Evolutionary conservation across 208 protist species (phyloP), one percentile per base, ranked within the genome.

Genomic region (Trypanosoma lewisi): DNA sequence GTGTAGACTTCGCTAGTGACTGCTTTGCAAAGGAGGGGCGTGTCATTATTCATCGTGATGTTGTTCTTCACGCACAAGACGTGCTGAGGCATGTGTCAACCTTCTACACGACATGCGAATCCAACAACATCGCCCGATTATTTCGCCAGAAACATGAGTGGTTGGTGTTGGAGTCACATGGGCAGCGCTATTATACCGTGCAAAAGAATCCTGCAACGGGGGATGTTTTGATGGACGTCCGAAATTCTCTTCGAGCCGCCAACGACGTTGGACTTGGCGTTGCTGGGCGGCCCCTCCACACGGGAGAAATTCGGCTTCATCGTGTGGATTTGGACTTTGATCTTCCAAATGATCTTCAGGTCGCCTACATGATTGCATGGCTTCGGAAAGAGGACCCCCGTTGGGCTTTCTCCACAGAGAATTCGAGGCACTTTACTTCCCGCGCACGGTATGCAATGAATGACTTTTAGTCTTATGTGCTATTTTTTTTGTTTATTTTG

Each of bases 301-400:
- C 82, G 2, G 91, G 91, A 19, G 91, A 96, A 60, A 83, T 91
- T 16, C 80, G 77, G 27, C 85, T 88, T 65, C 87, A 86, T 54
- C 85, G 91, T 25, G 62, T 75, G 4, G 87, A 96, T 58, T 83
- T 89, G 77, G 85, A 96, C 72, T 96, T 96, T 60, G 91, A 96
- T 50, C 66, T 94, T 21, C 85, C 91, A 3, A 88, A 73, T 58
- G 85, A 94, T 45, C 77, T 96, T 23, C 82, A 81, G 47, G 82
- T 96, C 34, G 91, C 91, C 7, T 96, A 96, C 70, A 84, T 96
- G 80, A 93, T 96, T 73, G 91, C 87, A 9, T 96, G 91, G 87
- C 75, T 94, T 58, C 80, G 91, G 55, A 96, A 96, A 58, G 91
- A 96, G 57, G 91, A 96, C 69, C 91, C 91, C 31, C 83, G 91